These are phyloP conservation scores for Cordyceps militaris DNA, from an alignment of 2,329 filamentous ascomycete genomes.

Conservation along the genomic window DNA sequence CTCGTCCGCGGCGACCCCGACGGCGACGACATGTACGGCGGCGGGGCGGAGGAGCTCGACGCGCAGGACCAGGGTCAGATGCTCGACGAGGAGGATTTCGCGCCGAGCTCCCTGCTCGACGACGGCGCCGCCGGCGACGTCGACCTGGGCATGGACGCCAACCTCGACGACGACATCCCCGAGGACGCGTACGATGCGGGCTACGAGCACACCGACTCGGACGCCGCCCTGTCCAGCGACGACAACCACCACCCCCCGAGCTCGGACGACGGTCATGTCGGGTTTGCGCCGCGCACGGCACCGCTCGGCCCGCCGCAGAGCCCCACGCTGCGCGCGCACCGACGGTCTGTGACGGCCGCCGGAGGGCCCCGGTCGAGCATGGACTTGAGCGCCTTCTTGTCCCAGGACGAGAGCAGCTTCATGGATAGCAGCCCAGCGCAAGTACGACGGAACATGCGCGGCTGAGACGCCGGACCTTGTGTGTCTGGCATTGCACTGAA, in stretches of 20 bases:
- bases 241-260: constrained; percentile 13
- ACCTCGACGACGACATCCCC: constrained; percentile 65
- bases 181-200: constrained; percentile 47
- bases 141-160: constrained; percentile 41
- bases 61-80: constrained; percentile 52
- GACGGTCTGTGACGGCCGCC: constrained; percentile 1
- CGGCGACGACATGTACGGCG: constrained; percentile 42
- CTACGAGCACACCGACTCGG: constrained; percentile 74
- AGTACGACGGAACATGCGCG: constrained; percentile 29
- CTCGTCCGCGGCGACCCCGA: constrained; percentile 44
- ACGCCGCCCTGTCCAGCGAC: constrained; percentile 50
- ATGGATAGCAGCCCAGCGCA: constrained; percentile 47
- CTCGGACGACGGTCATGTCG: constrained; percentile 23
- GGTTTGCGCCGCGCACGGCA: constrained; percentile 32
- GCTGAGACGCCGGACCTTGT: constrained; percentile 9
- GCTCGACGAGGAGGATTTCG: constrained; percentile 57
- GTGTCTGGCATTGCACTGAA: no score
- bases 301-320: constrained; percentile 29
- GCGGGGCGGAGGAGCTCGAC: constrained; percentile 46
- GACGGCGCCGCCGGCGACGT: constrained; percentile 17
- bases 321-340: constrained; percentile 25
- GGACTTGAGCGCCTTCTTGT: constrained; percentile 50
- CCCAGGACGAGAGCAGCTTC: constrained; percentile 50
- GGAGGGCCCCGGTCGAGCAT: constrained; percentile 39
- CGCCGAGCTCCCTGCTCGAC: constrained; percentile 25